phyloP scores from a whole-genome alignment of 352 stramenopile species.

The Globisporangium ultimum region DNA sequence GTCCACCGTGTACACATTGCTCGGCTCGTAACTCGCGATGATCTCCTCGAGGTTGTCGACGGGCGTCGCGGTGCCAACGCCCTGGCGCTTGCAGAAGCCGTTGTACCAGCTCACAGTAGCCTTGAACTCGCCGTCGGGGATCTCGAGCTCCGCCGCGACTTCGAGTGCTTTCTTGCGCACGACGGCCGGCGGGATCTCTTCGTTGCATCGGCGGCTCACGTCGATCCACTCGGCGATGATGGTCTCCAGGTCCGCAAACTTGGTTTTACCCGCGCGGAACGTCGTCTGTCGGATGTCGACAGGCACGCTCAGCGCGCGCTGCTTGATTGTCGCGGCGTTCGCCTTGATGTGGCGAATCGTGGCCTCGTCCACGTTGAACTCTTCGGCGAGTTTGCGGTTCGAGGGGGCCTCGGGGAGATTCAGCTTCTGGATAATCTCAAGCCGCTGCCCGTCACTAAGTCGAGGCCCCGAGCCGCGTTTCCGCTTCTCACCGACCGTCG shows the following conservation, averaged over 20 bases:
- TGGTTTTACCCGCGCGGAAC: conserved; percentile 5
- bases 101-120: conserved; percentile 10
- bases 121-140: conserved; percentile 8
- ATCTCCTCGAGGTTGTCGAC: conserved; percentile 10
- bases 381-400: conserved; percentile 12
- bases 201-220: conserved; percentile 12
- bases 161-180: conserved; percentile 8
- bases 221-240: conserved; percentile 14
- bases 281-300: conserved; percentile 13
- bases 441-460: conserved; percentile 11
- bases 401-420: conserved; percentile 3
- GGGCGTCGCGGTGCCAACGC: conserved; percentile 3
- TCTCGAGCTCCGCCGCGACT: conserved; percentile 7
- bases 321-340: conserved; percentile 4
- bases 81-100: conserved; percentile 8
- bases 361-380: conserved; percentile 13
- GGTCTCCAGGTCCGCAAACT: conserved; percentile 12
- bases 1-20: conserved; percentile 15
- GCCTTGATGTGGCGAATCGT: conserved; percentile 16
- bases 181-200: conserved; percentile 10
- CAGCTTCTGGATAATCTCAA: conserved; percentile 16
- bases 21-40: conserved; percentile 5
- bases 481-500: conserved; percentile 5
- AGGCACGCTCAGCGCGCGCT: conserved; percentile 5
- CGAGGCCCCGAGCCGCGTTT: conserved; percentile 14